Conservation (phyloP, 2,329 filamentous ascomycete species). For the Alternaria atra region DNA sequence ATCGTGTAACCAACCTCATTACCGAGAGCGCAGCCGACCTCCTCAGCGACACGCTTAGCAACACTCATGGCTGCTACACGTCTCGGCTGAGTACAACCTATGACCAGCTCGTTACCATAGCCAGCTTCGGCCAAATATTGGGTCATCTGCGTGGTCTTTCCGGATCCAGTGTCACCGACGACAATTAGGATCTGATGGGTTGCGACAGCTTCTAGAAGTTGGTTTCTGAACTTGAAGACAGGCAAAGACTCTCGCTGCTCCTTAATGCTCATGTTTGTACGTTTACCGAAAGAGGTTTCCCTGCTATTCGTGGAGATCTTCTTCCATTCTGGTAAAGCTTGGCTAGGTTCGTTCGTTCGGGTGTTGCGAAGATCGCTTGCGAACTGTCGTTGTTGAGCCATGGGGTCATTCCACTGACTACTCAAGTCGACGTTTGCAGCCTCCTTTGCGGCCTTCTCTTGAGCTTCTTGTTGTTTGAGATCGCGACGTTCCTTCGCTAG, state of each 20-base stretch:
- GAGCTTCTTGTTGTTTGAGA: conserved; percentile 84
- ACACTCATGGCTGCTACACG: conserved; percentile 99
- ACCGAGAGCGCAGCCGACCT: conserved; percentile 92
- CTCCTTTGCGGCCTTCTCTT: conserved; percentile 78
- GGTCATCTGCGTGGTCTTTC: conserved; percentile 95
- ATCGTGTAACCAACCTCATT: conserved; percentile 99
- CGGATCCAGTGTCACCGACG: conserved; percentile 95
- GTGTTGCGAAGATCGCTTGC: conserved; percentile 82
- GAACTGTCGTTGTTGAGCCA: conserved; percentile 90
- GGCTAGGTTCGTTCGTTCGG: conserved; percentile 66
- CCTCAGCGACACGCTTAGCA: conserved; percentile 94
- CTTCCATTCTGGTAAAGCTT: conserved; percentile 92
- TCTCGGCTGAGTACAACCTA: conserved; percentile 95
- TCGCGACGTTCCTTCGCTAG: conserved; percentile 92
- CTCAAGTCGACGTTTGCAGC: conserved; percentile 81
- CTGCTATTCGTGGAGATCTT: conserved; percentile 80
- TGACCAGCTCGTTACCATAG: conserved; percentile 85
- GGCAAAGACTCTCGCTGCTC: conserved; percentile 90
- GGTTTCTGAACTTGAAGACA: conserved; percentile 85
- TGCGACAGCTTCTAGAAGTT: conserved; percentile 84
- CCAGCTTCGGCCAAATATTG: conserved; percentile 95
- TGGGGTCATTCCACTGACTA: conserved; percentile 95
- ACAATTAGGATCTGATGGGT: conserved; percentile 94
- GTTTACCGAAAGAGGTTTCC: conserved; percentile 82
- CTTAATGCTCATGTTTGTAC: conserved; percentile 91